Conservation (phyloP, 2,329 filamentous ascomycete species). For the Purpureocillium takamizusanense region DNA sequence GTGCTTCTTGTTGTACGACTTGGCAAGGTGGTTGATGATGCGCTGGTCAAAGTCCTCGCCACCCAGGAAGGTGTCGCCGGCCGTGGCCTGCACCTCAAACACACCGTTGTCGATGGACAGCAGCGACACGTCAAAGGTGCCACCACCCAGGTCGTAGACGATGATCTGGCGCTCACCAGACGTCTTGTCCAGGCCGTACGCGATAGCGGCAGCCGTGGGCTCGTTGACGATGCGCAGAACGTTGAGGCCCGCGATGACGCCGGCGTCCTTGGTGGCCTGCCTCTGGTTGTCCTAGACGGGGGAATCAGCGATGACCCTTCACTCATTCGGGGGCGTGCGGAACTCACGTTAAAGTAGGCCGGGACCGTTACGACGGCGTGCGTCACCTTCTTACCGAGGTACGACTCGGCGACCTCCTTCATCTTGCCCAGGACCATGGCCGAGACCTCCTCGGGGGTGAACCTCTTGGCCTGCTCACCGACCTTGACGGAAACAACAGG, state of each 20-base stretch:
- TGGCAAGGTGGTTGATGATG: slow-evolving; percentile 91
- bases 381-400: slow-evolving; percentile 73
- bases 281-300: slow-evolving; percentile 67
- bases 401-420: slow-evolving; percentile 74
- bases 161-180: slow-evolving; percentile 80
- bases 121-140: slow-evolving; percentile 90
- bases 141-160: slow-evolving; percentile 89
- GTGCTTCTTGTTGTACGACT: slow-evolving; percentile 99
- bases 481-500: slow-evolving; percentile 73
- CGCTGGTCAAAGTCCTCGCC: slow-evolving; percentile 99
- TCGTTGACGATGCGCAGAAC: slow-evolving; percentile 96
- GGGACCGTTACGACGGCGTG: slow-evolving; percentile 90
- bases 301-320: slow-evolving; percentile 13
- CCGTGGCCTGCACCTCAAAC: slow-evolving; percentile 89
- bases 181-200: slow-evolving; percentile 86
- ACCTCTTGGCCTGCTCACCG: slow-evolving; percentile 54
- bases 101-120: slow-evolving; percentile 86
- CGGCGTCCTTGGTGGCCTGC: slow-evolving; percentile 94
- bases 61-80: slow-evolving; percentile 94
- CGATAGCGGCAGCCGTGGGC: slow-evolving; percentile 89
- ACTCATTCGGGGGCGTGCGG: background rate
- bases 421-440: slow-evolving; percentile 79
- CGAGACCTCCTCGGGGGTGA: slow-evolving; percentile 73
- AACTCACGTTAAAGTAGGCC: slow-evolving; percentile 78
- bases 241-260: slow-evolving; percentile 84